Base-by-base conservation (phyloP, 2,329 filamentous ascomycete species). In the Aspergillus ruber region DNA sequence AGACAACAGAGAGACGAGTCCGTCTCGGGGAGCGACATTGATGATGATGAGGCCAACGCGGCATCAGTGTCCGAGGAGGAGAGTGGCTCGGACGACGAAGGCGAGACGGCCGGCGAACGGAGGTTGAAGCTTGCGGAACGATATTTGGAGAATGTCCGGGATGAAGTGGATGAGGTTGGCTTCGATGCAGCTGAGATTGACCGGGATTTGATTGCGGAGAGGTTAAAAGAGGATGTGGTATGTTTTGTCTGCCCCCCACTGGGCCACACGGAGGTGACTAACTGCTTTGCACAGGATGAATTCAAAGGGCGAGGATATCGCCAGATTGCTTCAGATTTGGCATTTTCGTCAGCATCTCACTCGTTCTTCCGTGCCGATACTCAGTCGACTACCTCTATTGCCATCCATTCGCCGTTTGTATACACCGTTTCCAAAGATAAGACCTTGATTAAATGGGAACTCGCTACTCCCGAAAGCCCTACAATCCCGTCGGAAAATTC, bases 171-270 rank as follows among this genome's bases (percentile, higher is more conserved):
- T 58, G 86, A 89, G 54, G 79, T 79, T 45, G 93, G 90, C 35
- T 98, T 97, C 63, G 90, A 98, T 70, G 93, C 93, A 6, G 90
- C 85, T 58, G 88, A 97, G 45, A 87, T 98, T 49, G 93, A 97
- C 71, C 80, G 86, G 50, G 93, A 98, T 64, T 74, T 96, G 58
- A 90, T 98, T 60, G 90, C 91, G 38, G 88, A 95, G 67, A 78
- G 90, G 58, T 74, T 98, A 59, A 84, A 91, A 68, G 89, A 96
- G 70, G 93, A 97, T 65, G 88, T 93, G 39, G 84, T 74, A 72
- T 57, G 71, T 68, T 45, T 47, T 33, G 7, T 33, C 42, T 41
- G 17, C 39, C 8, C 5, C 5, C 10, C 15, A 18, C 35, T 29
- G 29, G 32, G 41, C 46, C 6, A 15, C 46, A 29, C 10, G 25